Percentiles rank a stretch among this genome's conserved stretches.
Evolutionary conservation across 1,139 yeast species (phyloP).

Genomic region (Candida sp.): DNA sequence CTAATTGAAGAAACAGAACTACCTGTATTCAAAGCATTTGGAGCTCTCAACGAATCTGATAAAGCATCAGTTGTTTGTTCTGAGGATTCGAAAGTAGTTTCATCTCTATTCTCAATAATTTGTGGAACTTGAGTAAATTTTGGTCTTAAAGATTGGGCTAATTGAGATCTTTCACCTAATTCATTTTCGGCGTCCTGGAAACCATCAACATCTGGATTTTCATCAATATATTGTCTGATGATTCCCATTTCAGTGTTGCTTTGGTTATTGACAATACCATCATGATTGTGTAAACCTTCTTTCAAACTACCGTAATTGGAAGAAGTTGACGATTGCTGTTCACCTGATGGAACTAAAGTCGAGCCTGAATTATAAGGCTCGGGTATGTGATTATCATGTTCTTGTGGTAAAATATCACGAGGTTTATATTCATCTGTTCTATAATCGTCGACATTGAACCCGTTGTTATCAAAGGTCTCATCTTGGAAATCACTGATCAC

Average conservation of each 20-base stretch:
- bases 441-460: constrained; percentile 2
- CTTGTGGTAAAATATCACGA: background rate
- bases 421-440: background rate
- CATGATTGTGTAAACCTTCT: background rate
- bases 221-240: constrained; percentile 16
- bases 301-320: background rate
- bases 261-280: constrained; percentile 6
- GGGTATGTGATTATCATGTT: background rate
- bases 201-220: constrained; percentile 2
- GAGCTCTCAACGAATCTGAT: constrained; percentile 14
- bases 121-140: constrained; percentile 30
- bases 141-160: constrained; percentile 29
- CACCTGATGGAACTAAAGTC: background rate
- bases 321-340: background rate
- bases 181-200: constrained; percentile 1
- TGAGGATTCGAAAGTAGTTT: background rate
- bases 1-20: constrained; percentile 30
- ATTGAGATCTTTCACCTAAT: constrained; percentile 14
- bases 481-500: constrained; percentile 1
- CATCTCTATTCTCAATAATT: constrained; percentile 17
- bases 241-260: constrained; percentile 17
- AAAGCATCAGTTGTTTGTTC: constrained; percentile 5
- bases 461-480: constrained; percentile 4
- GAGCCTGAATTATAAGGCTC: background rate
- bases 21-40: constrained; percentile 8